These are phyloP conservation scores for Microcos paniculata DNA, from an alignment of 345 rosid species.

Conservation along the genomic window DNA sequence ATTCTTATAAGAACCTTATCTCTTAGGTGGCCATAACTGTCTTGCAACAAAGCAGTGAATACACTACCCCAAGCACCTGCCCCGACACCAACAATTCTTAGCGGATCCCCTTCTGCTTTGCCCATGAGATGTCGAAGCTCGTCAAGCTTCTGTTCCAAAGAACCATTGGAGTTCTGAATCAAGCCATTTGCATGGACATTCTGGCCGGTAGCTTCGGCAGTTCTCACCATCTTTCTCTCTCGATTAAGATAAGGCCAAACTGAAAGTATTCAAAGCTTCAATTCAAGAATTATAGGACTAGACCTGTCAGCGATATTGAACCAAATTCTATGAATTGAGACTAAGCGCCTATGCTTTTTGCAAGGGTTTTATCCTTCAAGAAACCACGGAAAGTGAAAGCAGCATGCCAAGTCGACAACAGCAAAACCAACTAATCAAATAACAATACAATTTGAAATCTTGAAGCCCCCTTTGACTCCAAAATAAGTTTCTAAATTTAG, in stretches of 20 bases:
- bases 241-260: background rate
- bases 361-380: background rate
- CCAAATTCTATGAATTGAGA: conserved; percentile 5
- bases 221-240: conserved; percentile 45
- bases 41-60: conserved; percentile 85
- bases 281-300: background rate
- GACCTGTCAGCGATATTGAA: conserved; percentile 10
- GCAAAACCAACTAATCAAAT: background rate
- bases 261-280: conserved; percentile 11
- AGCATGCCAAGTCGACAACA: conserved; percentile 11
- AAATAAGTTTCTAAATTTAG: background rate
- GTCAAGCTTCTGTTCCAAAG: conserved; percentile 72
- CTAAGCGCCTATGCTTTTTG: background rate
- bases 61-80: conserved; percentile 99
- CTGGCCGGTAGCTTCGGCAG: conserved; percentile 30
- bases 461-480: conserved; percentile 13
- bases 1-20: conserved; percentile 87
- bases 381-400: conserved; percentile 8
- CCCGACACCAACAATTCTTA: conserved; percentile 88
- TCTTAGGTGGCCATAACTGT: conserved; percentile 75
- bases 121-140: conserved; percentile 69
- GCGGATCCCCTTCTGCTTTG: conserved; percentile 77
- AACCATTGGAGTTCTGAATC: conserved; percentile 46
- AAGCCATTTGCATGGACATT: conserved; percentile 43
- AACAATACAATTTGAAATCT: conserved; percentile 2